phyloP scores from a whole-genome alignment of 805 yeast species.

The Yarrowia sp. region DNA sequence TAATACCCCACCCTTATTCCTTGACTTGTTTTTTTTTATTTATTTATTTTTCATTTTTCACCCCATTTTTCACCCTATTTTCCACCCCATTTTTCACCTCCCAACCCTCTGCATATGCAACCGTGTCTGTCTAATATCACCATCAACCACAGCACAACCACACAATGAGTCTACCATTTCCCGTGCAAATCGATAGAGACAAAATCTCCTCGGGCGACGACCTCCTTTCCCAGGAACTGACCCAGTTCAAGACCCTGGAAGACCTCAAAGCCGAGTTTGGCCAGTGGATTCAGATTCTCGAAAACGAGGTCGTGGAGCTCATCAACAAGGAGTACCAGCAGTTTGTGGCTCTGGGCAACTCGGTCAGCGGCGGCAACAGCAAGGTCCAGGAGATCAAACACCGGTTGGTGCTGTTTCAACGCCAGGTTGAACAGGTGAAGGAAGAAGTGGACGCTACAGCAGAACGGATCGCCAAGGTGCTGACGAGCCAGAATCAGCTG shows the following conservation, averaged over 20 bases:
- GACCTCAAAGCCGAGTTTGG: conserved; percentile 19
- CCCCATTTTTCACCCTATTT: no score
- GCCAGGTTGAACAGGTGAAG: conserved; percentile 24
- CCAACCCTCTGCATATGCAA: conserved; percentile 6
- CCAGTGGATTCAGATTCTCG: conserved; percentile 18
- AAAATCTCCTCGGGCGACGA: conserved; percentile 1
- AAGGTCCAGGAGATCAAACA: conserved; percentile 10
- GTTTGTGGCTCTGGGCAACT: conserved; percentile 25
- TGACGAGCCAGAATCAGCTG: conserved; percentile 6
- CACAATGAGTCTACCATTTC: conserved; percentile 16
- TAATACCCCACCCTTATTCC: no score
- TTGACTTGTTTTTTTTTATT: no score
- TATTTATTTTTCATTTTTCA: no score
- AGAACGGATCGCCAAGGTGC: background rate
- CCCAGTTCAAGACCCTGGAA: conserved; percentile 24
- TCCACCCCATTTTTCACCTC: no score
- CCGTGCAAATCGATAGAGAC: conserved; percentile 6
- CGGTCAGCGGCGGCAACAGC: conserved; percentile 3
- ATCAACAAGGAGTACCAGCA: conserved; percentile 25
- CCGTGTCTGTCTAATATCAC: background rate
- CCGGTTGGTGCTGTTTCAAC: conserved; percentile 11
- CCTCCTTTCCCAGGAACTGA: background rate
- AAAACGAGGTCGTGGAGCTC: conserved; percentile 23
- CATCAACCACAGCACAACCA: background rate
- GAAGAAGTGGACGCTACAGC: conserved; percentile 16